Conservation (phyloP, 2,329 filamentous ascomycete genomes). For the Colletotrichum liriopes region DNA sequence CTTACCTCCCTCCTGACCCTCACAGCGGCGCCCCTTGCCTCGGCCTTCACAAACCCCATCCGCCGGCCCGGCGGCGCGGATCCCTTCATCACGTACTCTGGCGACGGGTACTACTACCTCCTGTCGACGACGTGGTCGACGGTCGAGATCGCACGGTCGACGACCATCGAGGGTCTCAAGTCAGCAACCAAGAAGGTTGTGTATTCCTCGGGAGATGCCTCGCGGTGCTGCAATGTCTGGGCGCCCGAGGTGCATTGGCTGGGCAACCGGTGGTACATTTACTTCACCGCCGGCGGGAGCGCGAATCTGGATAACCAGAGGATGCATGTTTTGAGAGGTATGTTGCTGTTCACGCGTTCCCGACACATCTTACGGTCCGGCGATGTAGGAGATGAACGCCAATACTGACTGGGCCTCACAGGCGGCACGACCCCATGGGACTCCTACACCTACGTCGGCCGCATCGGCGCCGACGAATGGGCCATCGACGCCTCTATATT, state of each 20-base stretch:
- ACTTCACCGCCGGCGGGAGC: conserved; percentile 65
- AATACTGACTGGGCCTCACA: conserved; percentile 42
- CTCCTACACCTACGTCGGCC: conserved; percentile 64
- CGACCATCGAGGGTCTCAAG: conserved; percentile 69
- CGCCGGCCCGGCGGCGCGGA: conserved; percentile 65
- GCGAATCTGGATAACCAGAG: conserved; percentile 65
- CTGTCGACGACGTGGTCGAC: conserved; percentile 70
- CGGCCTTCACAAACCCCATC: conserved; percentile 67
- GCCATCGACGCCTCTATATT: conserved; percentile 70
- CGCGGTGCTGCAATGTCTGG: conserved; percentile 58
- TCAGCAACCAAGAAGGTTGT: conserved; percentile 65
- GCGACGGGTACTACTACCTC: conserved; percentile 69
- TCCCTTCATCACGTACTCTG: conserved; percentile 66
- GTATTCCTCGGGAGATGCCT: conserved; percentile 62
- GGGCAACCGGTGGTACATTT: conserved; percentile 45
- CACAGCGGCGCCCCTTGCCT: conserved; percentile 26
- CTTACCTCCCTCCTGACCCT: conserved; percentile 35
- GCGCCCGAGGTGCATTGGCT: conserved; percentile 46
- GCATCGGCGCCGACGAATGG: conserved; percentile 63
- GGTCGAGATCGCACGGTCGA: conserved; percentile 67
- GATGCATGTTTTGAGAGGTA: conserved; percentile 57
- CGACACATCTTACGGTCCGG: too few relatives aligned
- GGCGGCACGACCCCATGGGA: conserved; percentile 69
- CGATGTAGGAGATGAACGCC: background rate
- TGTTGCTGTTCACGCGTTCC: background rate